A percentile compares a stretch with the other conserved stretches of the same genome.
Evolutionary conservation across 1,284 basidiomycete genomes (phyloP).

Genomic region (Tylopilus sp.): DNA sequence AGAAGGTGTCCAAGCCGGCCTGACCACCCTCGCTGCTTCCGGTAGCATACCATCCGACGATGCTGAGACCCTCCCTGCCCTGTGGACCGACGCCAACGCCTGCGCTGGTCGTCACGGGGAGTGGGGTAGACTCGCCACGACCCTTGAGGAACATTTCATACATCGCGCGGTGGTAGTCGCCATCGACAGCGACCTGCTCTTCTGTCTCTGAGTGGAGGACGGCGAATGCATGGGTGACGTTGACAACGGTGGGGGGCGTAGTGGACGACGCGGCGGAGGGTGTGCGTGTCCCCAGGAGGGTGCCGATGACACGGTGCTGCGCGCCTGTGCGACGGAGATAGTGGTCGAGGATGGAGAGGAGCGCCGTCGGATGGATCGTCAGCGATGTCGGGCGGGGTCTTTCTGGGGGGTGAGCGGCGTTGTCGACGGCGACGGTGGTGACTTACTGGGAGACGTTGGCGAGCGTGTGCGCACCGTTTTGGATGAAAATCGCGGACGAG

Average conservation of each 20-base stretch:
- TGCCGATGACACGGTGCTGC: conserved; percentile 92
- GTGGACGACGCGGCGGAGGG: conserved; percentile 46
- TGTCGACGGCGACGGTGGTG: not conserved
- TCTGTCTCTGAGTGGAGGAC: conserved; percentile 89
- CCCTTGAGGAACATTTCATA: conserved; percentile 85
- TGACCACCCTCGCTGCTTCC: conserved; percentile 24
- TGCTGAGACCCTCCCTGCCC: conserved; percentile 51
- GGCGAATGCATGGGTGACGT: conserved; percentile 80
- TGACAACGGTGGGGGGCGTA: conserved; percentile 37
- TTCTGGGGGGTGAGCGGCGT: conserved; percentile 26
- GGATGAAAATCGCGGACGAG: conserved; percentile 65
- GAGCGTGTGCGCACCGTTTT: conserved; percentile 36
- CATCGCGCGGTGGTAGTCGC: conserved; percentile 94
- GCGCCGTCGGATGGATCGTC: conserved; percentile 85
- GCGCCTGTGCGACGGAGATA: conserved; percentile 82
- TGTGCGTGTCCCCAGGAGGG: conserved; percentile 78
- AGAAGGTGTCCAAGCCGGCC: conserved; percentile 89
- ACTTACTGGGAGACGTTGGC: conserved; percentile 40
- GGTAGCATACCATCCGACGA: conserved; percentile 78
- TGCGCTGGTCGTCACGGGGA: conserved; percentile 12
- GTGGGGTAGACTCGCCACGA: conserved; percentile 51
- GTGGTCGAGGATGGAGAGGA: conserved; percentile 96
- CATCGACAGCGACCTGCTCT: conserved; percentile 90
- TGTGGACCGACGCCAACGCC: conserved; percentile 21
- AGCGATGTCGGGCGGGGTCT: conserved; percentile 67